These are phyloP conservation scores for Hydrangea macrophylla DNA, from an alignment of 148 eudicot genomes.

Conservation along the genomic window DNA sequence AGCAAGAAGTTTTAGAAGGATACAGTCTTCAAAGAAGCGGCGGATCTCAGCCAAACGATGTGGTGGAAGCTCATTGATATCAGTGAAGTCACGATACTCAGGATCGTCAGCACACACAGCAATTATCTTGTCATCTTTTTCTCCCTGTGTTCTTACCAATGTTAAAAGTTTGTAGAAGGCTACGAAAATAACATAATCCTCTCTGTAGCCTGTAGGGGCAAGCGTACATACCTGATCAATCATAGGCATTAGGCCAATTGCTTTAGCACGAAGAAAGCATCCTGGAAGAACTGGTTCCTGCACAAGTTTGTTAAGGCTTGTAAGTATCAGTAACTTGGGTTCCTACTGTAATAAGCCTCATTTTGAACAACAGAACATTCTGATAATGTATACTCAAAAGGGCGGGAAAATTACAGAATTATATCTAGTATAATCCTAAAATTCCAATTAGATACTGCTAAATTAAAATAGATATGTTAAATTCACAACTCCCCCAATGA, in stretches of 20 bases:
- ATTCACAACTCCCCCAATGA: neutral
- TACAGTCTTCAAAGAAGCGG: conserved; percentile 58
- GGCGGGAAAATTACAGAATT: neutral
- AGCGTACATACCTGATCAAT: conserved; percentile 22
- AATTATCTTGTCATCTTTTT: conserved; percentile 52
- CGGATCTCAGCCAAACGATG: conserved; percentile 57
- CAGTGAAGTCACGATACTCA: conserved; percentile 38
- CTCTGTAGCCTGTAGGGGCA: neutral
- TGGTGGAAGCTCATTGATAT: conserved; percentile 53
- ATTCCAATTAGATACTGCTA: neutral
- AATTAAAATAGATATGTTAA: neutral
- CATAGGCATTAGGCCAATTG: conserved; percentile 32
- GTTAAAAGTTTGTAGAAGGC: neutral
- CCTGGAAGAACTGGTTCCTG: conserved; percentile 26
- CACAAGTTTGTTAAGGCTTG: neutral
- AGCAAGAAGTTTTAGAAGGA: conserved; percentile 18
- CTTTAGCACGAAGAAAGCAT: conserved; percentile 21
- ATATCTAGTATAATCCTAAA: no score
- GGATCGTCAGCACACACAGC: conserved; percentile 63
- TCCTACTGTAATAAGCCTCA: neutral
- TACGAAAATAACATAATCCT: neutral
- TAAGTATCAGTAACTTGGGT: neutral
- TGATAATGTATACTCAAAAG: neutral
- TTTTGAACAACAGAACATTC: neutral
- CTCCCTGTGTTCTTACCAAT: conserved; percentile 29